Percentiles rank a stretch among this genome's conserved stretches.
Conservation (phyloP, 2,329 filamentous ascomycete species). For the Colletotrichum tropicale region DNA sequence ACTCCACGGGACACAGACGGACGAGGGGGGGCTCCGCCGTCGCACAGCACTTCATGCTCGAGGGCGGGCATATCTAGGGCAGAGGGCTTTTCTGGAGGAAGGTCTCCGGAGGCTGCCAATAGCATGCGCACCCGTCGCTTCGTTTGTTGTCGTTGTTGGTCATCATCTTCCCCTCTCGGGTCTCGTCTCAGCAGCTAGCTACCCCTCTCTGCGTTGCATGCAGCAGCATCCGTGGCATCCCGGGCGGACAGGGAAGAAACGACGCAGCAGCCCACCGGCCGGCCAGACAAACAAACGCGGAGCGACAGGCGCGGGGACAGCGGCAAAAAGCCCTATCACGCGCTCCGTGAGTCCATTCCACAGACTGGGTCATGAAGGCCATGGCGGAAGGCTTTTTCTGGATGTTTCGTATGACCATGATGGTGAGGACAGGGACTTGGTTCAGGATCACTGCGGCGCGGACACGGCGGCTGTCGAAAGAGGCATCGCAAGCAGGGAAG, state of each 20-base stretch:
- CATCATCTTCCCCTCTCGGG: not conserved
- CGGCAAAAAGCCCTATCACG: not conserved
- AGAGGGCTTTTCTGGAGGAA: not conserved
- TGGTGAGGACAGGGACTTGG: not conserved
- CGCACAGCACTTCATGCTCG: not conserved
- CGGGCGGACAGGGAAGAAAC: not conserved
- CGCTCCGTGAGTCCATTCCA: not conserved
- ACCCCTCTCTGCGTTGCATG: not conserved
- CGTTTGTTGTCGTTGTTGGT: not conserved
- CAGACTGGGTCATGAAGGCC: not conserved
- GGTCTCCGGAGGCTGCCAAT: not conserved
- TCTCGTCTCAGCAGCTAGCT: not conserved
- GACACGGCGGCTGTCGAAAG: not conserved
- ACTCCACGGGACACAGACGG: not conserved
- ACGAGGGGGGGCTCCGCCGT: not conserved
- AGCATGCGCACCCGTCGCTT: not conserved
- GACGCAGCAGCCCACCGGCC: not conserved
- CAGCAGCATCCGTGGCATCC: not conserved
- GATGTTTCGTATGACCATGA: not conserved
- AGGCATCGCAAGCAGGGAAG: not conserved
- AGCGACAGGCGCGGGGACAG: not conserved
- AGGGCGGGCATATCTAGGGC: not conserved
- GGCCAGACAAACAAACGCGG: not conserved
- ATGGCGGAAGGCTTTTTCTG: not conserved
- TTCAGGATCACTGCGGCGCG: not conserved